Base-by-base conservation (phyloP, 148 eudicot species). In the Nyssa sinensis region DNA sequence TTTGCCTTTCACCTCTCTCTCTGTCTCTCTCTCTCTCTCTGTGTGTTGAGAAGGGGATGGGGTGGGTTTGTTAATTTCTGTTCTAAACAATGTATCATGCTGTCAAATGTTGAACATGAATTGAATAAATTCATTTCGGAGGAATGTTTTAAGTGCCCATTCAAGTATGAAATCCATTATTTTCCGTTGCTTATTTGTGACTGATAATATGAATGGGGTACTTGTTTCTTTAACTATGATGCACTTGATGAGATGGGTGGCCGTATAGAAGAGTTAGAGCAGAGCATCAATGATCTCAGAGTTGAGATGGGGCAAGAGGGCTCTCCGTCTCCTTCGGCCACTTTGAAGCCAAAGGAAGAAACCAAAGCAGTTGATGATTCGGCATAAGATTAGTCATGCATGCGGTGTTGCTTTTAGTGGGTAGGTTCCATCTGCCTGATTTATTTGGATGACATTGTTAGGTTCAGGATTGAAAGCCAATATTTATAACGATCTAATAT, bases 201-300 rank as follows among this genome's bases (percentile, higher is more conserved):
- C n/a, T 58, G 64, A 34, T 34, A 16, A n/a, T n/a, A n/a, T n/a
- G 16, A 58, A 58, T 60, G 14, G n/a, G n/a, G n/a, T n/a, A n/a
- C n/a, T 58, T 70, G 66, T 66, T 75, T 80, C 87, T 84, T 88
- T 88, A 74, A 91, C 87, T 55, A 10, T 64, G 62, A 63, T 81
- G 74, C 83, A 92, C 97, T 92, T 67, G 94, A 92, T 80, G 97
- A 92, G 76, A 92, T 92, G 97, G 94, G 97, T 35, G 80, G 75
- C 76, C 90, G 97, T 70, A 92, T 92, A 66, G 84, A 85, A 35
- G 94, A 92, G 63, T 62, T 92, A 78, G 97, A 92, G 86, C 88
- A 85, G 72, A 92, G 97, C 88, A 92, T 92, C 79, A 92, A 85
- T 24, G 97, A 92, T n/a, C 84, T 92, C 64, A 89, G 87, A 82